Evolutionary conservation across 495 filamentous ascomycete genomes (phyloP), one percentile per base, ranked within the genome.

Genomic region (Penicillium goetzii): DNA sequence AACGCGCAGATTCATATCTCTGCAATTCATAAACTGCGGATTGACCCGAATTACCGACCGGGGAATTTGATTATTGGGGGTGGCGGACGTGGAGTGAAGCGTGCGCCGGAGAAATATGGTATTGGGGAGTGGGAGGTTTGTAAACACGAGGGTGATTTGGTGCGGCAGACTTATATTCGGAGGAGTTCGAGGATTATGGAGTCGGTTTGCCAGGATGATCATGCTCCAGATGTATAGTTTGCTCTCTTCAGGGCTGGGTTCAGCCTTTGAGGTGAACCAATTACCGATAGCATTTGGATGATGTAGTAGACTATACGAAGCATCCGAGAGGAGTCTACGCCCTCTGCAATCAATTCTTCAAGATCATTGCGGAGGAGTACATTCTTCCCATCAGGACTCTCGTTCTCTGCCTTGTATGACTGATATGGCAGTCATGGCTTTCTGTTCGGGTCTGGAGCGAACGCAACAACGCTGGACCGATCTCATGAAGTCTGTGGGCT

Each of bases 21-120:
- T 5, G 91, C 90, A 0, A 84, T 95, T 49, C 79, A 80, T 33
- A 79, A 91, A 0, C 88, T 93, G 89, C 68, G 85, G 41, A 73
- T 78, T 10, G 80, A 92, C 66, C 64, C 75, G 0, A 73, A 57
- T 0, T 94, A 93, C 63, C 80, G 90, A 0, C 90, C 91, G 0
- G 90, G 89, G 0, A 94, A 94, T 66, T 68, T 92, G 47, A 88
- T 93, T 28, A 69, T 90, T 19, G 89, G 90, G 11, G 90, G 90
- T 12, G 90, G 91, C 4, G 90, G 90, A 0, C 73, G 89, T 21
- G 91, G 89, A 0, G 72, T 85, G 0, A 78, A 82, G 32, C 64
- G 57, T 4, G 90, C 89, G 0, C 85, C 88, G 0, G 69, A 81
- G 30, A 70, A 83, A 45, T 69, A 79, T 45, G 87, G 88, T 0